phyloP scores from a whole-genome alignment of 75 land plant species.

The Chamaecyparis obtusa region DNA sequence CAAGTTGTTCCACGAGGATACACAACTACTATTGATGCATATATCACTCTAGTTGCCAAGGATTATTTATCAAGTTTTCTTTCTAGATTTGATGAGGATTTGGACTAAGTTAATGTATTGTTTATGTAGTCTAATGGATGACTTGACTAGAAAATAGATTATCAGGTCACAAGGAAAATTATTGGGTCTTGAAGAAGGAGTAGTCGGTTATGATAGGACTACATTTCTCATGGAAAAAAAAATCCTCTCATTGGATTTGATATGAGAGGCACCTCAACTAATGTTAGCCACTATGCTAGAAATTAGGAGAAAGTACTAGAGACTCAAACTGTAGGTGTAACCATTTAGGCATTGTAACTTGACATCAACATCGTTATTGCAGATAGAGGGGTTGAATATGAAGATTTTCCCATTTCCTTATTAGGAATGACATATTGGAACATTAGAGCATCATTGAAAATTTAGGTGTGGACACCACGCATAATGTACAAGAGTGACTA shows the following conservation, averaged over 20 bases:
- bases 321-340: conserved; percentile 93
- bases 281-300: conserved; percentile 97
- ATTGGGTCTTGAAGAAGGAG: conserved; percentile 98
- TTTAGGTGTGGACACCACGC: no score
- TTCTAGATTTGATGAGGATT: conserved; percentile 81
- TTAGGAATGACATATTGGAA: no score
- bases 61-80: conserved; percentile 89
- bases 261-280: conserved; percentile 99
- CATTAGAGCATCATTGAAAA: no score
- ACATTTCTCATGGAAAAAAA: conserved; percentile 75
- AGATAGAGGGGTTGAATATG: conserved; percentile 90
- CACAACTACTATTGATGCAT: conserved; percentile 97
- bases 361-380: conserved; percentile 98
- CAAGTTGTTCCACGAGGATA: conserved; percentile 96
- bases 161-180: conserved; percentile 94
- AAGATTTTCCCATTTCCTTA: no score
- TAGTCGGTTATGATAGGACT: conserved; percentile 95
- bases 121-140: conserved; percentile 99
- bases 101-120: conserved; percentile 76
- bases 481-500: no score
- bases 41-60: conserved; percentile 95
- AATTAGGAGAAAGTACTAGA: conserved; percentile 90
- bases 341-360: conserved; percentile 95
- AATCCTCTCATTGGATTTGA: conserved; percentile 95
- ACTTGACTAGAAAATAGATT: conserved; percentile 83